Evolutionary conservation across 2,329 filamentous ascomycete species (phyloP), one percentile per base, ranked within the genome.

Genomic region (Trichoderma sp.): DNA sequence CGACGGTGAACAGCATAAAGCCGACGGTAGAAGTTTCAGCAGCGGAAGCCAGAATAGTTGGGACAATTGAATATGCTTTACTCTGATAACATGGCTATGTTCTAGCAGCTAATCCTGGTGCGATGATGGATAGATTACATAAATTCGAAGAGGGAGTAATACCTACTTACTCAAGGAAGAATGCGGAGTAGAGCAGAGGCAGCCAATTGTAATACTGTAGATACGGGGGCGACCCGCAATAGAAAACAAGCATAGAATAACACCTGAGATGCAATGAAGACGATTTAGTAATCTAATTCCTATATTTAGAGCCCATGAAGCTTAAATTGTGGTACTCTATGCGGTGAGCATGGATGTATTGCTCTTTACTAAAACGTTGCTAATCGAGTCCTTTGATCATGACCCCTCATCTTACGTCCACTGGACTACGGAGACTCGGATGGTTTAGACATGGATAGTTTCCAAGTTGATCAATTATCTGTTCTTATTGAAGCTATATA

Each of bases 71-170:
- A 24, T n/a, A 49, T 13, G 11, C 5, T 4, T 14, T 34, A 13
- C 8, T 24, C 11, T 24, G n/a, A 3, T 8, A 4, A n/a, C 2
- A 4, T n/a, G 6, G 7, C 18, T 7, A n/a, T 5, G 1, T 10
- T n/a, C 39, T 10, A 43, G 18, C 18, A 43, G 18, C 39, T n/a
- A 8, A 43, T n/a, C 39, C 18, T 43, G 7, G 16, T n/a, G n/a
- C n/a, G 16, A 43, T 43, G n/a, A 43, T n/a, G n/a, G n/a, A 43
- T n/a, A 43, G 16, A 7, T 10, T n/a, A n/a, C 39, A 43, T 18
- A n/a, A n/a, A 10, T 0, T 18, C 16, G 39, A n/a, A n/a, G 39
- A 10, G 39, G 6, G 39, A n/a, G 39, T 26, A 26, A 26, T 26
- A 18, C 4, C 7, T 0, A 8, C 13, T 3, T 2, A 10, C 8